Conservation (phyloP, 2,329 filamentous ascomycete species). For the Sarocladiaceae sp. region DNA sequence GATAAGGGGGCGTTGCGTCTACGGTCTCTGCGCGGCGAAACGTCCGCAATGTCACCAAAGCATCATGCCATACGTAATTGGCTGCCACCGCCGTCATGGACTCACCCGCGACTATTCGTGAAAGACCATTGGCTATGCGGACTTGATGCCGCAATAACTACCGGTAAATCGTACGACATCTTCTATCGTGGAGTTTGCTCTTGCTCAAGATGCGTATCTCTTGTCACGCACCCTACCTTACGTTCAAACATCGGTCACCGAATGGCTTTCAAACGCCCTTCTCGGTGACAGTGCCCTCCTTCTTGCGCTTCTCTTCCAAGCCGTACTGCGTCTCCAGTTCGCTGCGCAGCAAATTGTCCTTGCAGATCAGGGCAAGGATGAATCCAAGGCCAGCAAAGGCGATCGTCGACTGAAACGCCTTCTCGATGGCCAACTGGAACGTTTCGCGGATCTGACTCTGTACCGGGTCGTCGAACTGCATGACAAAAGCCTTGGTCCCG, state of each 20-base stretch:
- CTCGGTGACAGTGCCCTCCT: not conserved
- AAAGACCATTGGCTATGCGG: no score
- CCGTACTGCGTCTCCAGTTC: not conserved
- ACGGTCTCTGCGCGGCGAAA: no score
- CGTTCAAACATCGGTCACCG: not conserved
- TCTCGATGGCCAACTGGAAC: not conserved
- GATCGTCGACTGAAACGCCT: not conserved
- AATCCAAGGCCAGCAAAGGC: not conserved
- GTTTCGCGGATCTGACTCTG: slow-evolving; percentile 1
- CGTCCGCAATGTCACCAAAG: no score
- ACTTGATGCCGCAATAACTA: no score
- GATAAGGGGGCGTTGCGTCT: no score
- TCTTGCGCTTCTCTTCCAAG: not conserved
- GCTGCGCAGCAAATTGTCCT: not conserved
- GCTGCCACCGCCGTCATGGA: no score
- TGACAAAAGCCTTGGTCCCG: not conserved
- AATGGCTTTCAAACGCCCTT: not conserved
- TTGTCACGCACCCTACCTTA: no score
- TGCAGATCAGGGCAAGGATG: not conserved
- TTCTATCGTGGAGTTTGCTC: no score
- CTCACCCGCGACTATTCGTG: no score
- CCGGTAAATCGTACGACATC: no score
- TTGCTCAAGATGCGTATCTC: no score
- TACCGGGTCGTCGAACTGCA: not conserved
- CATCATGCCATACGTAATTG: no score